Conservation (phyloP, 108 stramenopile genomes). For the Nitzschia putrida region DNA sequence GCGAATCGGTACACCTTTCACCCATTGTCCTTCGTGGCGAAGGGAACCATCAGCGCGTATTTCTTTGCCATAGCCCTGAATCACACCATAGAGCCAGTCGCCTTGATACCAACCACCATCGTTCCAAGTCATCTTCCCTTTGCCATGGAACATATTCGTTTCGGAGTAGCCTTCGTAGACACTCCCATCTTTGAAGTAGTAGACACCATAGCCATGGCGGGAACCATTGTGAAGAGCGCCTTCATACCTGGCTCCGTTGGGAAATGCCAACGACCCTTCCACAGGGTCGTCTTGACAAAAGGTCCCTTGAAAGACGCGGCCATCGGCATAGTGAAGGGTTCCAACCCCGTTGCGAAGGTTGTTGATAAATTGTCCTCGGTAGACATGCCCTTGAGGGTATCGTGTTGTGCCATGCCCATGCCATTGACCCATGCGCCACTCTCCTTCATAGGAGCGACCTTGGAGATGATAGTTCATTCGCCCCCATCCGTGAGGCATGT, state of each 20-base stretch:
- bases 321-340: conserved; percentile 31
- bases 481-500: conserved; percentile 35
- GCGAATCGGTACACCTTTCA: conserved; percentile 39
- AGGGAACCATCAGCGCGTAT: conserved; percentile 42
- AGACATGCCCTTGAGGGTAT: conserved; percentile 31
- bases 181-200: conserved; percentile 28
- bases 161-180: conserved; percentile 32
- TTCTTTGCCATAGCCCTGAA: conserved; percentile 46
- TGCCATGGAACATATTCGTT: conserved; percentile 33
- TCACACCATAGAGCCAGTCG: conserved; percentile 51
- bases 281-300: conserved; percentile 24
- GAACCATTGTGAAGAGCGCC: conserved; percentile 41
- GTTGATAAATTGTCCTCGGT: conserved; percentile 32
- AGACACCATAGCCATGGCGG: conserved; percentile 43
- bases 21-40: conserved; percentile 45
- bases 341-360: conserved; percentile 32
- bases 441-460: conserved; percentile 35
- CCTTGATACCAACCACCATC: conserved; percentile 59
- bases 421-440: conserved; percentile 34
- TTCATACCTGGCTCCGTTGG: conserved; percentile 37
- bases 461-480: conserved; percentile 25
- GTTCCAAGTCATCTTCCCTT: conserved; percentile 50
- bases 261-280: conserved; percentile 26
- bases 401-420: conserved; percentile 23
- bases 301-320: conserved; percentile 33